Base-by-base conservation (phyloP, 1,284 basidiomycete species). In the Irpex sp. region DNA sequence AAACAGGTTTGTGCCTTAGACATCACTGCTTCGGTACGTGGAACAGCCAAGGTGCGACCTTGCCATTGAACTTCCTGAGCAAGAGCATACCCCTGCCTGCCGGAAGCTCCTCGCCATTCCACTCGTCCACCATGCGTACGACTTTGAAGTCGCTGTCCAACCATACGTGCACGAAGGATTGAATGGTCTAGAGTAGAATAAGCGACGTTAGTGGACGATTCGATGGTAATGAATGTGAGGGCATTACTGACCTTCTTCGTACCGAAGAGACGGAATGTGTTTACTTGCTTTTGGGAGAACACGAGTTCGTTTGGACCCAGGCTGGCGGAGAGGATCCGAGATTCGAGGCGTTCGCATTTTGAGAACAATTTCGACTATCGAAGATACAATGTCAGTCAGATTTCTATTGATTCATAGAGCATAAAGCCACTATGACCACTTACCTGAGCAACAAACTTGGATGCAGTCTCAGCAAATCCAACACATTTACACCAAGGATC, bases 61-160 rank as follows among this genome's bases (percentile, higher is more conserved):
- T 83, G 5, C 79, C 86, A 65, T 82, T 83, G 36, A 82, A 58
- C 54, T 77, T 75, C 52, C 87, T 80, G 57, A 88, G 71, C 48
- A 79, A 73, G 17, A 76, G 71, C 4, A 80, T 75, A 17, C 82
- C 83, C 70, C 78, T 84, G 60, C 78, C 72, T 1, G 74, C 78
- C 17, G 84, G 81, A 26, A 81, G 74, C n/a, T 82, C 80, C 60
- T 82, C 77, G n/a, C 86, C 87, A 58, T 82, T 76, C 85, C 88
- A 87, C 66, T 85, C 79, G 66, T 91, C 88, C 54, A 84, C 78
- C 61, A 91, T 75, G 36, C 79, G 78, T 1, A 80, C 75, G 59
- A 91, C 86, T 74, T 82, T 86, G 62, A 85, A 82, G 21, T 86
- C 74, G 0, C 84, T 83, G 70, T 90, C 87, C 44, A 90, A 73